Base-by-base conservation (phyloP, 2,329 filamentous ascomycete species). In the Zalaria sp. region DNA sequence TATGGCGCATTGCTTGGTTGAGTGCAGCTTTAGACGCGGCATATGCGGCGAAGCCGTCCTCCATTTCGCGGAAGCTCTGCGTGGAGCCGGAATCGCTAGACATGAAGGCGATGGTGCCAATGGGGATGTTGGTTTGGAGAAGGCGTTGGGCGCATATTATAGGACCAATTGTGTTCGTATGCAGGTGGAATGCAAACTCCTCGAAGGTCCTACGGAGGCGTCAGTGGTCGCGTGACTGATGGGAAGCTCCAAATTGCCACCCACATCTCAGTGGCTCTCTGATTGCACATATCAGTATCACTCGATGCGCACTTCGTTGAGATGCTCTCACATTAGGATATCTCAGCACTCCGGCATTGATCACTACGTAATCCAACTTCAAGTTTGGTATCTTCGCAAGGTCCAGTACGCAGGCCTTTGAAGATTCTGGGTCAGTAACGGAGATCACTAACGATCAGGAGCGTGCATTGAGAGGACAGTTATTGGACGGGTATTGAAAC, bases 161-260 rank as follows among this genome's bases (percentile, higher is more conserved):
- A n/a, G 73, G 73, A 0, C 73, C 72, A 42, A 77, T 71, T 10
- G 71, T 72, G 53, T 76, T 76, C 34, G 71, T 75, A 41, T 72
- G 64, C 4, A 76, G 60, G 48, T 76, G 72, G 45, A 70, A 65
- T 7, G 68, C 62, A 46, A 76, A 75, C 35, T 68, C 62, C 28
- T 66, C 57, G 52, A 71, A 75, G 5, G 70, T 68, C 40, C 70
- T 73, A 38, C 27, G 32, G 42, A 35, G 25, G 35, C 25, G 25
- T 10, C 34, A 29, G 5, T 27, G 37, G 34, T 3, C 7, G 4
- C 4, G n/a, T 27, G 27, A 34, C 8, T 8, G 31, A 34, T 34
- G n/a, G 8, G 5, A 35, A 26, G 26, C 28, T 10, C 37, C 10
- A 11, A 4, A 5, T 18, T 8, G 34, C 44, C 36, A 57, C 61